A percentile compares a stretch with the other conserved stretches of the same genome.
Evolutionary conservation across 768 basidiomycete genomes (phyloP).

Genomic region (Rhodotorula toruloides): DNA sequence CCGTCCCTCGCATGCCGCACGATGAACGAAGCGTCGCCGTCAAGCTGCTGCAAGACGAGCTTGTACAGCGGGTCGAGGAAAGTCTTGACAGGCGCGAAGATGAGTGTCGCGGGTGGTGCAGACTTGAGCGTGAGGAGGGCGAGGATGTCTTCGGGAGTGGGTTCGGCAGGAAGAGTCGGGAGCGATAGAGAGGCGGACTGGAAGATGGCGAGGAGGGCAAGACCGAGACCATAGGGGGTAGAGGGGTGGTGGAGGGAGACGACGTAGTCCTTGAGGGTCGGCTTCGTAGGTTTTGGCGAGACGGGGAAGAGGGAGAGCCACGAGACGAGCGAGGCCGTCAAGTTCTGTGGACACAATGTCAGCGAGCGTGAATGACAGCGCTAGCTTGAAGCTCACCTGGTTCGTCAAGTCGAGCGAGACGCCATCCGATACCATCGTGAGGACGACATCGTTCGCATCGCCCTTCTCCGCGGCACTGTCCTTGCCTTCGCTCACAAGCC

Average conservation of each 20-base stretch:
- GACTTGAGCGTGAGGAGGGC: not conserved
- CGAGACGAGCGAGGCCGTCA: slow-evolving; percentile 34
- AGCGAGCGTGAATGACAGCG: not conserved
- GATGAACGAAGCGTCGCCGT: slow-evolving; percentile 25
- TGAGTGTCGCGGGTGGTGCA: slow-evolving; percentile 3
- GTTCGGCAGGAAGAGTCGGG: slow-evolving; percentile 1
- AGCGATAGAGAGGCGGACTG: slow-evolving; percentile 20
- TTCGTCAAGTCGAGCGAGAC: slow-evolving; percentile 19
- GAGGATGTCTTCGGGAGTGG: not conserved
- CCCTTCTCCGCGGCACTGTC: not conserved
- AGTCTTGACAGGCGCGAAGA: slow-evolving; percentile 22
- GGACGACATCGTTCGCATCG: slow-evolving; percentile 15
- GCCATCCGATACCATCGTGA: slow-evolving; percentile 27
- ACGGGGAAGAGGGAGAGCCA: slow-evolving; percentile 35
- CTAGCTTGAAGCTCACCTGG: not conserved
- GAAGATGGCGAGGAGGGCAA: slow-evolving; percentile 31
- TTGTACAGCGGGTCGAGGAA: slow-evolving; percentile 26
- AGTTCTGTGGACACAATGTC: slow-evolving; percentile 8
- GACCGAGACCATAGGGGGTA: slow-evolving; percentile 33
- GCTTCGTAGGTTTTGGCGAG: slow-evolving; percentile 15
- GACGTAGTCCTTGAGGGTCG: slow-evolving; percentile 23
- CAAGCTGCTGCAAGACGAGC: slow-evolving; percentile 21
- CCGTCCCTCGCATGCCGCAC: slow-evolving; percentile 23
- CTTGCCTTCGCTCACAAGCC: not conserved
- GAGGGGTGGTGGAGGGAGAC: slow-evolving; percentile 36